phyloP scores from a whole-genome alignment of 2,329 filamentous ascomycete genomes.

The Claviceps fusiformis region DNA sequence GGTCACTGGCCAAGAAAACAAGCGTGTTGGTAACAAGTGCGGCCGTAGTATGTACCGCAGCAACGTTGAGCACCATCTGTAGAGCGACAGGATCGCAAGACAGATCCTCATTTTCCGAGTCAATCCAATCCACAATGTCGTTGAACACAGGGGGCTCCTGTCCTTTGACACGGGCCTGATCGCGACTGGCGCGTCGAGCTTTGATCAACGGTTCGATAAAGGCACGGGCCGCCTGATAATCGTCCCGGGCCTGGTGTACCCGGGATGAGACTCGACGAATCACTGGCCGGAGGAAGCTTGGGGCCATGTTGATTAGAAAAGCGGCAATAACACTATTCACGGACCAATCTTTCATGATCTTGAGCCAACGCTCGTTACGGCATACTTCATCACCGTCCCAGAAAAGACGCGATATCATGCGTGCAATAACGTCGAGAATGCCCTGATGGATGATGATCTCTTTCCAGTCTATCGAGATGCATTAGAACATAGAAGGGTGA shows the following conservation, averaged over 20 bases:
- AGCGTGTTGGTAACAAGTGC: slow-evolving; percentile 6
- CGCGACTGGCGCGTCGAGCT: slow-evolving; percentile 3
- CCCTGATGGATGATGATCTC: slow-evolving; percentile 2
- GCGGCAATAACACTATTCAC: slow-evolving; percentile 7
- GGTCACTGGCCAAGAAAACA: slow-evolving; percentile 4
- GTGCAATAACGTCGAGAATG: slow-evolving; percentile 5
- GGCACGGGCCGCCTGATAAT: slow-evolving; percentile 5
- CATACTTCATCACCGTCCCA: slow-evolving; percentile 7
- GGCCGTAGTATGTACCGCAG: slow-evolving; percentile 6
- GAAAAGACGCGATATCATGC: slow-evolving; percentile 7
- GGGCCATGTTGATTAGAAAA: slow-evolving; percentile 7
- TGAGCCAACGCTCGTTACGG: slow-evolving; percentile 4
- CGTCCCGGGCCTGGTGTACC: slow-evolving; percentile 3
- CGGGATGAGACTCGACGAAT: slow-evolving; percentile 5
- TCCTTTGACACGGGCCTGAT: background rate
- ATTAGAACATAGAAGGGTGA: background rate
- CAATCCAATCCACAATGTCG: slow-evolving; percentile 8
- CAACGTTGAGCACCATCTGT: slow-evolving; percentile 7
- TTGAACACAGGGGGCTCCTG: background rate
- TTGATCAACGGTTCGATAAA: slow-evolving; percentile 7
- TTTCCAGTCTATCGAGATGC: slow-evolving; percentile 3
- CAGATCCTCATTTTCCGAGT: slow-evolving; percentile 6
- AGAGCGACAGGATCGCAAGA: slow-evolving; percentile 7
- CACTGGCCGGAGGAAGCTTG: slow-evolving; percentile 2
- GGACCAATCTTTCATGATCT: slow-evolving; percentile 6